These are phyloP conservation scores for Euphorbia corollata DNA, from an alignment of 441 rosid species.

Conservation along the genomic window DNA sequence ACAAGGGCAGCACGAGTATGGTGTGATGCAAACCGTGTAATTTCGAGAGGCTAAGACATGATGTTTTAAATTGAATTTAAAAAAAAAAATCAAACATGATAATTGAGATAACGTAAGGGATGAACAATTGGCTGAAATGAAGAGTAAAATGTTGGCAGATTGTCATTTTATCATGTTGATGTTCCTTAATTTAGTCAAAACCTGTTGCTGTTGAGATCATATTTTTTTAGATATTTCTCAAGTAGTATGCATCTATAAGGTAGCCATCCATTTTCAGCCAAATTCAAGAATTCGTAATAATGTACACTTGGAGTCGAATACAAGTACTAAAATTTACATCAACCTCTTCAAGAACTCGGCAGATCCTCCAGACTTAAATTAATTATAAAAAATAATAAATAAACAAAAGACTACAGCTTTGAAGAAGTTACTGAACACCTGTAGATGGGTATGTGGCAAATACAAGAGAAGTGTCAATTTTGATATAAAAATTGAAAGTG, in stretches of 20 bases:
- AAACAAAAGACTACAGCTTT: too few relatives aligned
- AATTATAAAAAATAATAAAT: too few relatives aligned
- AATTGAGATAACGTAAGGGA: not conserved
- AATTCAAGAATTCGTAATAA: too few relatives aligned
- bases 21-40: too few relatives aligned
- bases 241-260: not conserved
- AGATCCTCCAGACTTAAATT: too few relatives aligned
- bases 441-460: not conserved
- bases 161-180: conserved; percentile 5
- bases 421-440: too few relatives aligned
- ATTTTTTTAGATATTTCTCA: not conserved
- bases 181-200: not conserved
- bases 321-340: too few relatives aligned
- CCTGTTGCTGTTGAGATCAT: not conserved
- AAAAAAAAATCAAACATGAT: not conserved
- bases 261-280: too few relatives aligned
- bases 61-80: not conserved
- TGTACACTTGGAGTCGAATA: too few relatives aligned
- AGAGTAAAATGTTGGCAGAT: not conserved
- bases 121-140: not conserved
- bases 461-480: not conserved
- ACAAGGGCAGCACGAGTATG: too few relatives aligned
- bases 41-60: too few relatives aligned
- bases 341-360: too few relatives aligned
- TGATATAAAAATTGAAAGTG: not conserved